Evolutionary conservation across 805 yeast species (phyloP), one percentile per base, ranked within the genome.

Genomic region (Saccharomycopsis sp.): DNA sequence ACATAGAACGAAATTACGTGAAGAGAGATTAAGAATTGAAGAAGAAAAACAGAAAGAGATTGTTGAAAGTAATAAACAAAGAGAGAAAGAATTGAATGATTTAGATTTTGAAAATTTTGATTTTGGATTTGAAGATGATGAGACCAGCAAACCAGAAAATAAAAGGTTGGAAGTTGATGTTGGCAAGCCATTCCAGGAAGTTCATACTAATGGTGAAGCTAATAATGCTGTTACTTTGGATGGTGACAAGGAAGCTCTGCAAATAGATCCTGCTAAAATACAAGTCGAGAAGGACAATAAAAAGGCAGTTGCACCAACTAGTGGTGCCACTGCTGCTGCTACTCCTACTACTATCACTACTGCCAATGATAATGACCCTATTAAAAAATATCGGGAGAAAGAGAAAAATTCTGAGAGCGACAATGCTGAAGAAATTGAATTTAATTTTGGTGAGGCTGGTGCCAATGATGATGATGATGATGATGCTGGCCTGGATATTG

Each of bases 41-140:
- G 36, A 37, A 28, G 31, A 28, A 23, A 22, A 33, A 21, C 33
- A 39, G 14, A 36, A 40, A 19, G 38, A 31, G 35, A 17, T 31
- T 14, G 35, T 14, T 8, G 34, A 38, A 29, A 8, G 11, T 13
- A 35, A 45, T 4, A 36, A 28, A 16, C 28, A 27, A 13, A n/a
- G 35, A 8, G 35, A 44, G 16, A 21, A 38, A 23, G 47, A 48
- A 11, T n/a, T 36, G 11, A 40, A 40, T 17, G 50, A 49, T 24
- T 21, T 40, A 7, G 52, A 49, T n/a, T 44, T 44, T 38, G 48
- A 44, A 11, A 44, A 49, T 21, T 43, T 49, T 35, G 52, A 49
- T 9, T 49, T 49, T 38, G 52, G 47, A 26, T 49, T 49, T 32
- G 50, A 49, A 20, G 51, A 46, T 14, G 36, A 43, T 4, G 31